phyloP scores from a whole-genome alignment of 2,329 filamentous ascomycete species.

The Ploettnerulaceae sp. region DNA sequence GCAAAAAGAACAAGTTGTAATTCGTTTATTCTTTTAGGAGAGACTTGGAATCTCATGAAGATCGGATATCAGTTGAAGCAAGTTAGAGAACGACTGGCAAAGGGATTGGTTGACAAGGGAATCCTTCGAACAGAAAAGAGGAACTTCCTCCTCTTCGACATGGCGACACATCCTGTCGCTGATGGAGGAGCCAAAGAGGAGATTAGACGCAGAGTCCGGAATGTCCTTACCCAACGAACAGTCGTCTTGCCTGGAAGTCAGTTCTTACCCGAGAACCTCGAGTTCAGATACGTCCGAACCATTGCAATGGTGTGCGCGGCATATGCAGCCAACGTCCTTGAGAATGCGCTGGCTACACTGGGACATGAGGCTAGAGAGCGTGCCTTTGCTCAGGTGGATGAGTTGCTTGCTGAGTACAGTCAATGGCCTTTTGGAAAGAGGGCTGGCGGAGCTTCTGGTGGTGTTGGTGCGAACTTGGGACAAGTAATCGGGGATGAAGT shows the following conservation, averaged over 20 bases:
- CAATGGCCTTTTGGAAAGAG: conserved; percentile 95
- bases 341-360: conserved; percentile 92
- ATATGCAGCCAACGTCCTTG: conserved; percentile 94
- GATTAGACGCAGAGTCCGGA: conserved; percentile 86
- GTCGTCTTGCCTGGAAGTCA: conserved; percentile 82
- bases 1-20: conserved; percentile 14
- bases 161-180: conserved; percentile 97
- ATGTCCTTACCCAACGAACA: conserved; percentile 87
- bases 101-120: conserved; percentile 97
- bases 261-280: conserved; percentile 89
- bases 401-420: conserved; percentile 90
- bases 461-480: conserved; percentile 87
- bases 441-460: conserved; percentile 63
- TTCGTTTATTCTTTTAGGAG: conserved; percentile 52
- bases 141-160: conserved; percentile 99
- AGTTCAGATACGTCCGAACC: conserved; percentile 89
- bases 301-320: conserved; percentile 96
- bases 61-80: conserved; percentile 99
- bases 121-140: conserved; percentile 98
- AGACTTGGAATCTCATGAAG: conserved; percentile 99
- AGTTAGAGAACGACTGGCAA: conserved; percentile 93
- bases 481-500: conserved; percentile 85
- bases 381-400: conserved; percentile 95
- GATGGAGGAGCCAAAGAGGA: conserved; percentile 97
- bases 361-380: conserved; percentile 91